phyloP scores from a whole-genome alignment of 768 basidiomycete species.

The Russula griseocarnosa region DNA sequence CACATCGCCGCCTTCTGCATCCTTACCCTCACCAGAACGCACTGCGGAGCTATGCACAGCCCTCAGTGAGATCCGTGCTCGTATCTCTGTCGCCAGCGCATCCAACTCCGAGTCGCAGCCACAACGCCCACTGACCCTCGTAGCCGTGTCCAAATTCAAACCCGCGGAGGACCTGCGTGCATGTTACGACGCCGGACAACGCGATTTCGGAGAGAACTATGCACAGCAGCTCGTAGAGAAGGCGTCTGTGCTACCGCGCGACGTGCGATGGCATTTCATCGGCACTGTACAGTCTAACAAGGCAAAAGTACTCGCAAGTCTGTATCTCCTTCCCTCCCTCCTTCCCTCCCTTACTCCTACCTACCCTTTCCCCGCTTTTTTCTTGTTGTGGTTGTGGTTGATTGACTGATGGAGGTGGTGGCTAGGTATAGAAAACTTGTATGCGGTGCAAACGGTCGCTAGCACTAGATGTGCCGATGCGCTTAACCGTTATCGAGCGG shows the following conservation, averaged over 20 bases:
- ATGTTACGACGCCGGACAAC: slow-evolving; percentile 75
- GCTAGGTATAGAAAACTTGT: slow-evolving; percentile 52
- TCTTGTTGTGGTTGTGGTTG: background rate
- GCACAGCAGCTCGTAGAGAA: slow-evolving; percentile 91
- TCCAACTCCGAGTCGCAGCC: slow-evolving; percentile 33
- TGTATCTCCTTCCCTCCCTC: background rate
- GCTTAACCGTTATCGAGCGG: slow-evolving; percentile 67
- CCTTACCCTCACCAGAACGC: slow-evolving; percentile 40
- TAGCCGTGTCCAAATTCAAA: slow-evolving; percentile 93
- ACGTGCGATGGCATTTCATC: slow-evolving; percentile 43
- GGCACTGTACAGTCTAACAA: slow-evolving; percentile 22
- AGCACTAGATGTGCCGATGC: slow-evolving; percentile 76
- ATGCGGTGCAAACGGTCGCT: slow-evolving; percentile 80
- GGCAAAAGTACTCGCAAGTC: slow-evolving; percentile 23
- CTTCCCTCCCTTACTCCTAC: too few relatives aligned
- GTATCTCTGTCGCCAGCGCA: slow-evolving; percentile 41
- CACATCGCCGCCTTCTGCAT: background rate
- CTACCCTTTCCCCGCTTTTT: background rate
- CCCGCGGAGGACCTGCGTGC: slow-evolving; percentile 82
- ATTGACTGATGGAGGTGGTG: background rate
- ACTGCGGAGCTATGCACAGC: slow-evolving; percentile 50
- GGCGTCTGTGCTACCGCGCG: slow-evolving; percentile 41
- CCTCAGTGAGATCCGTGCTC: slow-evolving; percentile 49
- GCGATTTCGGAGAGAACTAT: slow-evolving; percentile 98
- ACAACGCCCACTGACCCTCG: slow-evolving; percentile 43